A percentile compares a stretch with the other conserved stretches of the same genome.
phyloP scores from a whole-genome alignment of 2,329 filamentous ascomycete species.

The Aspergillus thermomutatus region DNA sequence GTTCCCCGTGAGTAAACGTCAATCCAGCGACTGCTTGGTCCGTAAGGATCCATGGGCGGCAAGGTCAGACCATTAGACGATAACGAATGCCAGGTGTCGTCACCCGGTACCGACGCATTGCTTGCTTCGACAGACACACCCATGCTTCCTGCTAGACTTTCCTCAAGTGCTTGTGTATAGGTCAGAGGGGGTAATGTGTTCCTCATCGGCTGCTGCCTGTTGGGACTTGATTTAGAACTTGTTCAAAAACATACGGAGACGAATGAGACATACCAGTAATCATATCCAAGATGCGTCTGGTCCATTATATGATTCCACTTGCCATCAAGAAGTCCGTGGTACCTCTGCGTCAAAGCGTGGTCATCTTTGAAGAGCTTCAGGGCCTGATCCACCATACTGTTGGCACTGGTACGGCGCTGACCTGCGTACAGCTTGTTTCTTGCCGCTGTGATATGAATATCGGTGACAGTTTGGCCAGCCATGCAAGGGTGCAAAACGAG shows the following conservation, averaged over 20 bases:
- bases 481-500: slow-evolving; percentile 59
- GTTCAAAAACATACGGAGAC: background rate
- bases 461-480: slow-evolving; percentile 55
- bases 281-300: slow-evolving; percentile 51
- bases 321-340: slow-evolving; percentile 57
- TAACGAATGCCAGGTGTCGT: slow-evolving; percentile 58
- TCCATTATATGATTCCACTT: slow-evolving; percentile 64
- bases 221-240: slow-evolving; percentile 39
- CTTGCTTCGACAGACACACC: slow-evolving; percentile 63
- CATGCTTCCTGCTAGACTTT: slow-evolving; percentile 59
- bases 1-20: slow-evolving; percentile 62
- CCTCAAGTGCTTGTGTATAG: slow-evolving; percentile 58
- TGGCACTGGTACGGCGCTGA: slow-evolving; percentile 57
- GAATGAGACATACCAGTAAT: slow-evolving; percentile 35
- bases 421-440: slow-evolving; percentile 54
- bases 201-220: slow-evolving; percentile 70
- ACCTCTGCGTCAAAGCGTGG: slow-evolving; percentile 53
- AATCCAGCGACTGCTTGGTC: slow-evolving; percentile 55
- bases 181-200: slow-evolving; percentile 62
- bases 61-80: slow-evolving; percentile 54
- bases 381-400: slow-evolving; percentile 52
- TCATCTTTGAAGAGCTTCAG: slow-evolving; percentile 57
- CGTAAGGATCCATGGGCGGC: slow-evolving; percentile 58
- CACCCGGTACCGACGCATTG: slow-evolving; percentile 65
- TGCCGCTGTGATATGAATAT: slow-evolving; percentile 51